A percentile compares a stretch with the other conserved stretches of the same genome.
These are phyloP conservation scores for Globisporangium rhizosaccharum DNA, from an alignment of 352 stramenopile species.

Conservation along the genomic window DNA sequence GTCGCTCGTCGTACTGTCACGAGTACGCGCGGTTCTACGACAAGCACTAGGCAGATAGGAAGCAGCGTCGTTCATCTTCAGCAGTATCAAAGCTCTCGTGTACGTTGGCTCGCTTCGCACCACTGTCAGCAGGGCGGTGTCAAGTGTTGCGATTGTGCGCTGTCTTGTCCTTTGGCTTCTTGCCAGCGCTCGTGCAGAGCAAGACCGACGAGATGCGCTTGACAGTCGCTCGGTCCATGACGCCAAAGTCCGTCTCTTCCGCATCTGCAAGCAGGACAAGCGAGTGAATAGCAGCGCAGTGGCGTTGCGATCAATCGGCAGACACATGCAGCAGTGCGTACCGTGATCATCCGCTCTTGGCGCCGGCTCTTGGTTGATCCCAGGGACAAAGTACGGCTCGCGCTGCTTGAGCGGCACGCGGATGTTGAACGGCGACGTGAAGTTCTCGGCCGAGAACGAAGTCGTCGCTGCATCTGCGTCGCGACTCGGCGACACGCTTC, in stretches of 20 bases:
- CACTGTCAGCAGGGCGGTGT: too few species aligned
- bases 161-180: constrained; percentile 36
- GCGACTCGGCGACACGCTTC: background rate
- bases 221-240: constrained; percentile 75
- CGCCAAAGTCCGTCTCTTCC: constrained; percentile 53
- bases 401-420: constrained; percentile 55
- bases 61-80: too few species aligned
- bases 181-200: constrained; percentile 47
- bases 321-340: constrained; percentile 3
- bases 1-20: constrained; percentile 30
- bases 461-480: background rate
- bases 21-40: constrained; percentile 60
- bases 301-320: background rate
- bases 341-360: constrained; percentile 29
- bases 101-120: too few species aligned
- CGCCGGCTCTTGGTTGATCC: constrained; percentile 22
- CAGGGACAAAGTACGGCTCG: constrained; percentile 55
- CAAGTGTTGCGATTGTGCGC: background rate
- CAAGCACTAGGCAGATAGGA: constrained; percentile 5
- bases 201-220: constrained; percentile 77
- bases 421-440: constrained; percentile 77
- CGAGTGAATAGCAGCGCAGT: background rate
- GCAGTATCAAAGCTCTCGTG: background rate
- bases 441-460: constrained; percentile 36
- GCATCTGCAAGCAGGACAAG: constrained; percentile 20